These are phyloP conservation scores for Chlamydomonas schloesseri DNA, from an alignment of 139 green algal species.

Conservation along the genomic window DNA sequence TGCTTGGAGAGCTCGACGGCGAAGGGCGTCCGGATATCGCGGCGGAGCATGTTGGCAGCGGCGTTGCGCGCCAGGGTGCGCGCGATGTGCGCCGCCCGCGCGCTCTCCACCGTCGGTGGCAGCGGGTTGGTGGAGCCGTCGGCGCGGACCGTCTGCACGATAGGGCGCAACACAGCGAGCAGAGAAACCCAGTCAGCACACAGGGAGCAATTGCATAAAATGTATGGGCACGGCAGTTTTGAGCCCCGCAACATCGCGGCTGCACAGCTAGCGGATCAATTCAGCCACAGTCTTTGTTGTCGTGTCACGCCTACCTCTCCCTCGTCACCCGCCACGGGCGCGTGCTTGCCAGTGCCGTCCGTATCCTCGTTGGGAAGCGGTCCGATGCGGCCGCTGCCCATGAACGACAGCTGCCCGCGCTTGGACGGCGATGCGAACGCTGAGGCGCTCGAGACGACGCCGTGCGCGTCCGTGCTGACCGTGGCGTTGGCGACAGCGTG, in stretches of 20 bases:
- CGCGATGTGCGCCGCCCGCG: not conserved
- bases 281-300: too few relatives aligned
- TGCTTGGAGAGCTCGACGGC: conserved; percentile 67
- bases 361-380: not conserved
- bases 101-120: not conserved
- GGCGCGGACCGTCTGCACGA: conserved; percentile 6
- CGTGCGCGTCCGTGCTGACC: not conserved
- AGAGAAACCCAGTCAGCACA: too few relatives aligned
- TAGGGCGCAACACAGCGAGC: not conserved
- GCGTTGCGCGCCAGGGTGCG: conserved; percentile 26
- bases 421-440: not conserved
- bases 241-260: too few relatives aligned
- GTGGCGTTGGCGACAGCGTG: not conserved
- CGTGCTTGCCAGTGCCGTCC: conserved; percentile 27
- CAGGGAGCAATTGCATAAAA: too few relatives aligned
- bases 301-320: conserved; percentile 1
- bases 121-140: conserved; percentile 2
- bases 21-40: conserved; percentile 72
- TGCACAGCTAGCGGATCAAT: too few relatives aligned
- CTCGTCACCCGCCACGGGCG: conserved; percentile 9
- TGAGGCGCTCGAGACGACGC: not conserved
- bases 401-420: not conserved
- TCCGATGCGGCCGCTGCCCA: not conserved
- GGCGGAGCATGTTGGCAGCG: conserved; percentile 31
- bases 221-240: too few relatives aligned